These are phyloP conservation scores for Suillus subaureus DNA, from an alignment of 768 basidiomycete genomes.

Conservation along the genomic window DNA sequence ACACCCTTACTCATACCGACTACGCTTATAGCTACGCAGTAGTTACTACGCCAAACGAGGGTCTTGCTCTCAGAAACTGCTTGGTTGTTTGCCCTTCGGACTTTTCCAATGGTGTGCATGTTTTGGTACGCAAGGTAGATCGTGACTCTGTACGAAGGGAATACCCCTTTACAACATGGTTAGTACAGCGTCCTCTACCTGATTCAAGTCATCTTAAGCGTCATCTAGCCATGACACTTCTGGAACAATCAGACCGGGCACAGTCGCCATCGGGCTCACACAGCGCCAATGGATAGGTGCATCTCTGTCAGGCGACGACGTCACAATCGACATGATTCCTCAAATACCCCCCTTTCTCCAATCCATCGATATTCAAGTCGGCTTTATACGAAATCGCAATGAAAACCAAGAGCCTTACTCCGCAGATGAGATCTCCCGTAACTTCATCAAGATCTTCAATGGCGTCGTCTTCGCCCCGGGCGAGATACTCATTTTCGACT, in stretches of 20 bases:
- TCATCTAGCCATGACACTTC: conserved; percentile 74
- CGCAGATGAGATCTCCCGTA: conserved; percentile 80
- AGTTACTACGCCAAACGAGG: conserved; percentile 60
- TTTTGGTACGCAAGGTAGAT: conserved; percentile 63
- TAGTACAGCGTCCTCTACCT: conserved; percentile 22
- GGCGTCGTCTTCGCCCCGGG: conserved; percentile 70
- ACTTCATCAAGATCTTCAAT: conserved; percentile 74
- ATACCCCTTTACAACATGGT: conserved; percentile 78
- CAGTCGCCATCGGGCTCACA: conserved; percentile 73
- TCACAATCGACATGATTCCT: conserved; percentile 67
- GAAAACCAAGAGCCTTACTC: conserved; percentile 75
- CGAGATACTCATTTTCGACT: conserved; percentile 83
- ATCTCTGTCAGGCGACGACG: conserved; percentile 74
- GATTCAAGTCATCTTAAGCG: conserved; percentile 28
- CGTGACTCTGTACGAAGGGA: background rate
- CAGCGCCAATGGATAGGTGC: conserved; percentile 92
- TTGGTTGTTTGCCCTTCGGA: conserved; percentile 79
- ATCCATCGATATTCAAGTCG: conserved; percentile 79
- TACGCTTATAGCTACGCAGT: conserved; percentile 50
- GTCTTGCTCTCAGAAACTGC: conserved; percentile 79
- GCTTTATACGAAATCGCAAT: conserved; percentile 55
- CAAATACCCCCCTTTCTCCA: conserved; percentile 67
- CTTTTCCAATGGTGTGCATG: conserved; percentile 73
- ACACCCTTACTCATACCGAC: background rate
- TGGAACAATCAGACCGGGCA: conserved; percentile 64